Evolutionary conservation across 768 basidiomycete species (phyloP).

Genomic region (Rhodotorula kratochvilovae): DNA sequence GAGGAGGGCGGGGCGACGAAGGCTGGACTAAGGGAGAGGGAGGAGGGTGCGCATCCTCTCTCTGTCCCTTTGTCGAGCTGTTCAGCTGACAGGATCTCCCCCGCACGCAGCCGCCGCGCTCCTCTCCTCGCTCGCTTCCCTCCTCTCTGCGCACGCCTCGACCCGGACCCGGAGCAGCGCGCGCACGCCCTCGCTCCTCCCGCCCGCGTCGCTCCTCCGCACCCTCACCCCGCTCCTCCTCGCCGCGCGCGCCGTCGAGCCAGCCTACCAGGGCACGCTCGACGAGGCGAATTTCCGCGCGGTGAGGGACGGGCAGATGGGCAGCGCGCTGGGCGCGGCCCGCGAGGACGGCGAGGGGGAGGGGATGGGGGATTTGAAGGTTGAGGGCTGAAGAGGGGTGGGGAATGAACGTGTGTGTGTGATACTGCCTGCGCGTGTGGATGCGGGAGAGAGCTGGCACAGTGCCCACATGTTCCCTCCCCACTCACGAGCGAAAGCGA

Average conservation of each 20-base stretch:
- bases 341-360: no score
- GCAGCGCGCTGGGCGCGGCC: no score
- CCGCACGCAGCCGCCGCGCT: not conserved
- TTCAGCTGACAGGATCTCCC: not conserved
- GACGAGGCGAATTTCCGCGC: constrained; percentile 8
- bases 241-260: not conserved
- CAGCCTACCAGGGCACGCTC: not conserved
- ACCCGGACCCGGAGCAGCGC: not conserved
- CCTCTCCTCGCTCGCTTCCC: not conserved
- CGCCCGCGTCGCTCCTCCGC: not conserved
- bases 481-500: no score
- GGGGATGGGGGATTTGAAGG: no score
- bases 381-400: no score
- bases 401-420: no score
- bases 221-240: constrained; percentile 8
- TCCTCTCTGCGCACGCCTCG: not conserved
- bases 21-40: constrained; percentile 1
- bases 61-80: not conserved
- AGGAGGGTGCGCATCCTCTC: constrained; percentile 12
- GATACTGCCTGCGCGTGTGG: no score
- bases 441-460: no score
- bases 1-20: not conserved
- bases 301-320: not conserved
- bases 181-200: not conserved
- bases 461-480: no score